Percentiles rank a stretch among this genome's conserved stretches.
These are phyloP conservation scores for Pilasporangium apinafurcum DNA, from an alignment of 352 stramenopile species.

Conservation along the genomic window DNA sequence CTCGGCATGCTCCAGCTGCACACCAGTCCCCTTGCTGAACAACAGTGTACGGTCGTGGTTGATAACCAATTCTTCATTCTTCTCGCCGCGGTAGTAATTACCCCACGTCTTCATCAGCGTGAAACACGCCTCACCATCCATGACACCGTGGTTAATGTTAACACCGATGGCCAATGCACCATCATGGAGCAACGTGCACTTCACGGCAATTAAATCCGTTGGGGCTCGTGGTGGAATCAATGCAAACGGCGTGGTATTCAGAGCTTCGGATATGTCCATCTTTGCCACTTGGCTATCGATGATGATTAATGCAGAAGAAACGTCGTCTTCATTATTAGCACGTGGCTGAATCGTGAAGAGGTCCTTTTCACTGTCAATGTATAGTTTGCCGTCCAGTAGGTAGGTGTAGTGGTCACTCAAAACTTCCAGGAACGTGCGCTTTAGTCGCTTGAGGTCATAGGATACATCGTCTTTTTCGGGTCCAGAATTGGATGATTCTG, in stretches of 20 bases:
- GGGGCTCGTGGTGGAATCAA: not conserved
- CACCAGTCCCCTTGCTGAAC: not conserved
- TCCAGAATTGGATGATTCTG: not conserved
- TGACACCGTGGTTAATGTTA: conserved; percentile 6
- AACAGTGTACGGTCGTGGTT: conserved; percentile 3
- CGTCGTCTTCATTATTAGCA: not conserved
- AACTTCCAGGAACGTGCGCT: conserved; percentile 4
- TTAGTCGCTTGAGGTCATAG: not conserved
- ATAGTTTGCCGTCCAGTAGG: not conserved
- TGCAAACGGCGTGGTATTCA: not conserved
- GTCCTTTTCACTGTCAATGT: not conserved
- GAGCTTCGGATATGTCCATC: not conserved
- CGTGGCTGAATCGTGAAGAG: not conserved
- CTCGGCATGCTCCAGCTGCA: conserved; percentile 5
- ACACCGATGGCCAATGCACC: conserved; percentile 6
- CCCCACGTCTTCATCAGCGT: conserved; percentile 8
- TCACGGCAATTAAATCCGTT: conserved; percentile 1
- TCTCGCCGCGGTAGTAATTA: conserved; percentile 3
- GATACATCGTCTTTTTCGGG: not conserved
- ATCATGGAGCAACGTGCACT: conserved; percentile 3
- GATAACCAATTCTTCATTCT: not conserved
- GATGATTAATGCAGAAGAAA: not conserved
- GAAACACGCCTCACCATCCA: conserved; percentile 6
- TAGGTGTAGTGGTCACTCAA: conserved; percentile 5
- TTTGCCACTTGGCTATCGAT: not conserved